Base-by-base conservation (phyloP, 257 asterid genomes). In the Nicotiana noctiflora region DNA sequence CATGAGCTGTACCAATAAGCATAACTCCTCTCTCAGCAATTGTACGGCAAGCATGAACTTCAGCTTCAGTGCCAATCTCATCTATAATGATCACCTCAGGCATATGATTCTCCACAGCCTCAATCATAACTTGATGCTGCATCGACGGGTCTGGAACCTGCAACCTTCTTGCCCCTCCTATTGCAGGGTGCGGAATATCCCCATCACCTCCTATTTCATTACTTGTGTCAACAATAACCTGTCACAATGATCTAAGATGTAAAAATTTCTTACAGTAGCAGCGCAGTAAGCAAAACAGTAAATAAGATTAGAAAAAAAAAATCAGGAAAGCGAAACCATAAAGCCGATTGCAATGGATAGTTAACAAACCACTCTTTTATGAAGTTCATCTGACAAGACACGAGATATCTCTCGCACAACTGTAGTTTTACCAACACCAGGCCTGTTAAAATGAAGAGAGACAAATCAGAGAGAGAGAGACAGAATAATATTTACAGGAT, bases 1-100 rank as follows among this genome's bases (percentile, higher is more conserved):
- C 98, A 82, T 93, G 97, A 84, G 97, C 97, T 80, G 92, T 92
- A 81, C 94, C 98, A 63, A 93, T 88, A 86, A 93, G 94, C 98
- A 93, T 92, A 52, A 93, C 91, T 63, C 98, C 97, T 90, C 97
- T 90, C 87, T 93, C 93, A 23, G 94, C 93, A 78, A 93, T 90
- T 67, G 94, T 85, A 64, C 94, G 90, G 72, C 98, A 93, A 81
- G 97, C 97, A 65, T 84, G 88, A 80, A 92, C 97, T 83, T 93
- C 98, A 80, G 91, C 90, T 83, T 88, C 90, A 53, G 95, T 90
- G 63, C 98, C 89, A 80, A 93, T 92, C 89, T 92, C 98, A 82
- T 93, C 97, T 61, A 92, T 85, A 79, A 93, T 87, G 75, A 92
- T 93, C 84, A 93, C 97, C 89, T 93, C 91, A 31, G 98, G 98